Base-by-base conservation (phyloP, 768 basidiomycete genomes). In the Megacollybia marginata region DNA sequence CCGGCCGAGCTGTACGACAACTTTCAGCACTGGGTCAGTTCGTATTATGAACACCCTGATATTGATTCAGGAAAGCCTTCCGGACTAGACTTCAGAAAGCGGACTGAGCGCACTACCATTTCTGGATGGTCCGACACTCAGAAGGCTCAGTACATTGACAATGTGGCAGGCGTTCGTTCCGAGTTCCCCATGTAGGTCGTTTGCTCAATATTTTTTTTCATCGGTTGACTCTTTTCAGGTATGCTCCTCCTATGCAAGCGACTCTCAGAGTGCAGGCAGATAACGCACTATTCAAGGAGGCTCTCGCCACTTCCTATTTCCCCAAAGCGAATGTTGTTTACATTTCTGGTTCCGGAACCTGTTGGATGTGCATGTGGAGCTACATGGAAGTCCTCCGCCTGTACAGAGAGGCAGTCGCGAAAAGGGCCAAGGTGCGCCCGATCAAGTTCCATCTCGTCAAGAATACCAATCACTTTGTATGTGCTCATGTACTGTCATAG, bases 381-480 rank as follows among this genome's bases (percentile, higher is more conserved):
- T 52, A 47, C 28, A 52, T 58, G 6, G 48, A 54, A 38, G 55
- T 56, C 1, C 34, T 61, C 48, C 48, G 48, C 15, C 11, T 49
- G 20, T 57, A 64, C 42, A 32, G 60, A 18, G 59, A 65, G 44
- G 40, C 45, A 18, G 32, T 47, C 13, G 42, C 23, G 2, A 45
- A 53, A 2, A 62, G 62, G 0, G 51, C 58, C 33, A 54, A 58
- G 36, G 28, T 57, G 28, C 55, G 66, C 15, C 46, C 56, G 3
- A 51, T 61, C n/a, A 33, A 51, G 9, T 65, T 67, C 46, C 13
- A 62, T 10, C 42, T 54, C 1, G 49, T 67, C 16, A 52, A 60
- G 16, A 54, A 55, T 7, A 63, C 55, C 4, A 69, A 71, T 53
- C 69, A 71, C 49, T 67, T 70, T 48, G 69, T 71, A 47, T 50